Evolutionary conservation across 108 stramenopile species (phyloP).

Genomic region (Cyclostephanos tholiformis): DNA sequence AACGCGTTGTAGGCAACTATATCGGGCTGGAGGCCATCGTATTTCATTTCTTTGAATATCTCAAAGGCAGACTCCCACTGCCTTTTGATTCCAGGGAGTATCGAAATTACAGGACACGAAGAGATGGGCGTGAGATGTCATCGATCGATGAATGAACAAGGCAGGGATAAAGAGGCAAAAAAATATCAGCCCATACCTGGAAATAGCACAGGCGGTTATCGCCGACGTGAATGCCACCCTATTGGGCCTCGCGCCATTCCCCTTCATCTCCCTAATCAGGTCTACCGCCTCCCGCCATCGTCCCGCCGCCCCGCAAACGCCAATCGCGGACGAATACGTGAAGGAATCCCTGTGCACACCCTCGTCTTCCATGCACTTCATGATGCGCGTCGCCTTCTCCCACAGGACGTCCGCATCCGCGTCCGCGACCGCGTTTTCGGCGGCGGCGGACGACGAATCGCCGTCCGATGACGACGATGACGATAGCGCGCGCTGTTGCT

Average conservation of each 20-base stretch:
- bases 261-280: slow-evolving; percentile 70
- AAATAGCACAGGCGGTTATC: slow-evolving; percentile 38
- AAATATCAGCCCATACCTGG: slow-evolving; percentile 26
- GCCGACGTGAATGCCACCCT: slow-evolving; percentile 74
- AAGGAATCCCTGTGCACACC: slow-evolving; percentile 73
- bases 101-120: background rate
- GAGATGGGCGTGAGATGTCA: slow-evolving; percentile 5
- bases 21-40: slow-evolving; percentile 64
- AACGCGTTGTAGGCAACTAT: slow-evolving; percentile 80
- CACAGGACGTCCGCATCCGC: slow-evolving; percentile 51
- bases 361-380: slow-evolving; percentile 68
- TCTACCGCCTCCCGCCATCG: slow-evolving; percentile 78
- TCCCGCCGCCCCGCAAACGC: slow-evolving; percentile 77
- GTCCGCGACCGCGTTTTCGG: too few relatives aligned
- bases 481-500: too few relatives aligned
- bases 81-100: slow-evolving; percentile 63
- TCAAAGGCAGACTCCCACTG: slow-evolving; percentile 64
- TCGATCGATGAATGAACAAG: background rate
- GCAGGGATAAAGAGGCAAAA: background rate
- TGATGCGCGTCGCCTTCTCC: slow-evolving; percentile 55
- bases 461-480: too few relatives aligned
- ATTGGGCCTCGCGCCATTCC: slow-evolving; percentile 57
- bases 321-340: slow-evolving; percentile 77
- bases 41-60: slow-evolving; percentile 74
- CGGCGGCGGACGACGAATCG: background rate